Base-by-base conservation (phyloP, 257 asterid species). In the Plantago major region DNA sequence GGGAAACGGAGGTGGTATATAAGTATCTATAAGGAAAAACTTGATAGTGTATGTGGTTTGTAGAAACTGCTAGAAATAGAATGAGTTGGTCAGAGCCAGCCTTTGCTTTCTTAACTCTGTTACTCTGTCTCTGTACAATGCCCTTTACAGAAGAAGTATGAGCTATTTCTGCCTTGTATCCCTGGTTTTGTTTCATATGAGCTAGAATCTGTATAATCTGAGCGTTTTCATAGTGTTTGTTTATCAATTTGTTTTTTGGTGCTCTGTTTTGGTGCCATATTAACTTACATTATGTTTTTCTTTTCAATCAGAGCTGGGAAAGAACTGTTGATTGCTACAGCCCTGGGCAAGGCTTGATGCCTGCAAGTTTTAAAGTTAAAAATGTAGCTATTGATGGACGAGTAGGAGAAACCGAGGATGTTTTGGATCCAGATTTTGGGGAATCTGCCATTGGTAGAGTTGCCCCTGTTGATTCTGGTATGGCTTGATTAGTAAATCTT, bases 381-480 rank as follows among this genome's bases (percentile, higher is more conserved):
- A 58, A 65, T 17, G 65, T 73, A 67, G 90, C 94, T 62, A 81
- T 81, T 17, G 82, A 79, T 10, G 94, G 87, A 66, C 74, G 66
- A 62, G 76, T 66, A 52, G 89, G 83, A 57, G 94, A 82, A 60
- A 76, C 74, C 40, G 81, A 79, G 79, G 96, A 88, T 65, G 74
- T 82, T 70, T 80, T 78, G 58, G 94, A 85, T 80, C 91, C 94
- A 3, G 94, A 88, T 71, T 82, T 88, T 71, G 96, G 94, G 46
- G 96, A 88, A 83, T 84, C 83, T 0, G 94, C 94, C 69, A 84
- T 88, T 62, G 96, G 94, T 33, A 87, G 96, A 60, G 96, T 85
- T 60, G 95, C 95, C 22, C 96, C 95, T 14, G 95, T 86, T 63
- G 96, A 89, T 73, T 89, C 95, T 2, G 93, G 96, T 85, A 76